These are phyloP conservation scores for Capsicum chinense DNA, from an alignment of 257 asterid genomes.

Conservation along the genomic window DNA sequence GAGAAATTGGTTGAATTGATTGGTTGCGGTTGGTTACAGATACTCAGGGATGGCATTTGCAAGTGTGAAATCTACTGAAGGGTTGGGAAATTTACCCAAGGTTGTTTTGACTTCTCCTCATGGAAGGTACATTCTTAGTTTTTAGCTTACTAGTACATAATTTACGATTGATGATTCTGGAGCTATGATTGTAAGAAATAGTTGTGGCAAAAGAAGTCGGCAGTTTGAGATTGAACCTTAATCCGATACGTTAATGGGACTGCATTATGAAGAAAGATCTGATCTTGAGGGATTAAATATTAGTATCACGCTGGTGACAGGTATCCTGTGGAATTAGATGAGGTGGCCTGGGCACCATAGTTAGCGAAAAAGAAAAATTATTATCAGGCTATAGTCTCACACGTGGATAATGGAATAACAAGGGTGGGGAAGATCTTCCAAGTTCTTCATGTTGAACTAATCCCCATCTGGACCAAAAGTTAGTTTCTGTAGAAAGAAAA, in stretches of 20 bases:
- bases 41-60: conserved; percentile 77
- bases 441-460: neutral
- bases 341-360: no score
- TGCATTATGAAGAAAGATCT: neutral
- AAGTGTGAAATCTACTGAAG: conserved; percentile 63
- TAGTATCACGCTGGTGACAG: neutral
- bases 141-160: neutral
- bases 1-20: conserved; percentile 23
- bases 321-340: no score
- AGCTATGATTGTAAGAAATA: neutral
- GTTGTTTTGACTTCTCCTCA: conserved; percentile 72
- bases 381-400: neutral
- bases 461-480: neutral
- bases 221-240: conserved; percentile 9
- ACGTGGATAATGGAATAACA: neutral
- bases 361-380: no score
- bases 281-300: neutral
- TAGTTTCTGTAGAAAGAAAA: neutral
- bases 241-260: neutral
- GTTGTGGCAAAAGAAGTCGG: neutral
- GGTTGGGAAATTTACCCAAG: conserved; percentile 82
- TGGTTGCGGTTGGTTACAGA: conserved; percentile 43
- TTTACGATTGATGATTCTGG: no score
- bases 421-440: neutral
- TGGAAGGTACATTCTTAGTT: conserved; percentile 66